Percentiles rank a stretch among this genome's conserved stretches.
These are phyloP conservation scores for Phytophthora pisi DNA, from an alignment of 352 stramenopile genomes.

Conservation along the genomic window DNA sequence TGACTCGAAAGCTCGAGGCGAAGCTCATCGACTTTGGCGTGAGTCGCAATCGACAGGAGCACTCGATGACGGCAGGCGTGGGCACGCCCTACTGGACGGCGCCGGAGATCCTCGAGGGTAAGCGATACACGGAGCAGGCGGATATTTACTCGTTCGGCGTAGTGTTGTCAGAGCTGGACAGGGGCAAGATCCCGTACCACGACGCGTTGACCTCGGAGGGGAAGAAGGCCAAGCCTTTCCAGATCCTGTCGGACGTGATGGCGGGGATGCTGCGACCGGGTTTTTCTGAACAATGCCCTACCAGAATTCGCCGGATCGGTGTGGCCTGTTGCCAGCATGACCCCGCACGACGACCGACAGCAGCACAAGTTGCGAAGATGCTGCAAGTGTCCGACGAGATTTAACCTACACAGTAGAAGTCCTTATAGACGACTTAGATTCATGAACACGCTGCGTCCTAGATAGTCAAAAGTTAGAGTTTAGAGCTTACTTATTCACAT, in stretches of 20 bases:
- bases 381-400: neutral
- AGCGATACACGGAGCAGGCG: conserved; percentile 22
- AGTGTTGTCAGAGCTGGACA: conserved; percentile 40
- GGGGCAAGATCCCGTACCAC: conserved; percentile 31
- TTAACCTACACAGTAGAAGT: neutral
- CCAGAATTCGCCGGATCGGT: neutral
- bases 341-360: neutral
- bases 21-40: conserved; percentile 54
- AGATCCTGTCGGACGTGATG: conserved; percentile 30
- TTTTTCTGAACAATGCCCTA: neutral
- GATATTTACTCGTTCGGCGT: conserved; percentile 50
- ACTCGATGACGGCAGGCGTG: conserved; percentile 27
- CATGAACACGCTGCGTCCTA: neutral
- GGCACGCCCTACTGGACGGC: conserved; percentile 36
- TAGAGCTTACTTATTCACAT: neutral
- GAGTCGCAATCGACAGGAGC: conserved; percentile 23
- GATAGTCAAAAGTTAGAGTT: neutral
- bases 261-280: neutral
- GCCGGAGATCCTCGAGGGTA: conserved; percentile 33
- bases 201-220: conserved; percentile 23
- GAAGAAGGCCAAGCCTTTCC: conserved; percentile 36
- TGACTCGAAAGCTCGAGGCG: conserved; percentile 67
- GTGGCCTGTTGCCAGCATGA: conserved; percentile 1
- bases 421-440: too few species aligned
- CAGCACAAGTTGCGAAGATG: neutral